Conservation (phyloP, 345 rosid genomes). For the Sonneratia caseolaris region DNA sequence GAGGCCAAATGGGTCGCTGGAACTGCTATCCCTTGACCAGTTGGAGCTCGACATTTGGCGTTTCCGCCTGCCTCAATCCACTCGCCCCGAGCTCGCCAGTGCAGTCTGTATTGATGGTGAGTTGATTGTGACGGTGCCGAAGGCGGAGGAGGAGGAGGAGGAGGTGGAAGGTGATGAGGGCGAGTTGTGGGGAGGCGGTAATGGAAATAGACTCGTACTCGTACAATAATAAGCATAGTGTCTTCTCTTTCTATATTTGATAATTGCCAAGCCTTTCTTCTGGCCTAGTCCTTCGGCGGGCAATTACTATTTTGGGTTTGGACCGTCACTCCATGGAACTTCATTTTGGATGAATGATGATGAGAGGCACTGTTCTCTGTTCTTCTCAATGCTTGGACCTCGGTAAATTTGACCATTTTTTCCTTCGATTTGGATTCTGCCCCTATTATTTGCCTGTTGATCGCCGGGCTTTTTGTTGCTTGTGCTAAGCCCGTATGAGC, state of each 20-base stretch:
- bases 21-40: constrained; percentile 43
- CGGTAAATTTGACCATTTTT: background rate
- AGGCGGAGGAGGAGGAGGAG: constrained; percentile 30
- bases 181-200: constrained; percentile 60
- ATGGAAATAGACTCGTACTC: constrained; percentile 73
- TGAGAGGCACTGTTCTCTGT: background rate
- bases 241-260: background rate
- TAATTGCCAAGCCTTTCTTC: background rate
- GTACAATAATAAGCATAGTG: constrained; percentile 45
- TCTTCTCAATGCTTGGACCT: background rate
- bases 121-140: constrained; percentile 85
- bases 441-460: background rate
- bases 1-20: constrained; percentile 56
- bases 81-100: constrained; percentile 84
- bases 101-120: constrained; percentile 63
- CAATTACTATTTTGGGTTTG: background rate
- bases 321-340: background rate
- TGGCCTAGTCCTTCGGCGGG: background rate
- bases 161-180: constrained; percentile 28
- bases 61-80: constrained; percentile 75
- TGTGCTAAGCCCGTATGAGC: background rate
- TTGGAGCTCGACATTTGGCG: constrained; percentile 95
- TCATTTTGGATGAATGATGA: background rate
- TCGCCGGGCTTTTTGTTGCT: background rate
- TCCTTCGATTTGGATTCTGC: background rate